phyloP scores from a whole-genome alignment of 352 stramenopile species.

The Pythium rishiriense region DNA sequence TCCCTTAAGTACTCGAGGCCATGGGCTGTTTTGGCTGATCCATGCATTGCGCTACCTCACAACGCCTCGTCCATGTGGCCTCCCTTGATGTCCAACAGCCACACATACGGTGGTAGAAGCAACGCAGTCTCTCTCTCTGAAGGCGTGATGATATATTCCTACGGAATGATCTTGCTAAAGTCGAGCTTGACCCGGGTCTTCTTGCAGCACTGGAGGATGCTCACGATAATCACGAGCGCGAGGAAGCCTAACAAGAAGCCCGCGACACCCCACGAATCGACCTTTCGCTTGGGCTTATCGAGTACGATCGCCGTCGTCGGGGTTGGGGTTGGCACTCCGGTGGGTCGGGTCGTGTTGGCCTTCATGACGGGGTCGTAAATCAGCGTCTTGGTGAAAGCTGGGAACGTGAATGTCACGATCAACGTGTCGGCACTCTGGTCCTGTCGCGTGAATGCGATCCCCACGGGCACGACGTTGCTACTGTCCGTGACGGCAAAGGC shows the following conservation, averaged over 20 bases:
- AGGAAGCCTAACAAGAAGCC: conserved; percentile 15
- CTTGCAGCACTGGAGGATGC: conserved; percentile 18
- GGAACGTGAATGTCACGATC: conserved; percentile 6
- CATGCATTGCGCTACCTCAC: too few relatives aligned
- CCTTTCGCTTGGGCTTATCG: not conserved
- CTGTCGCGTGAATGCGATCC: not conserved
- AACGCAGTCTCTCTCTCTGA: too few relatives aligned
- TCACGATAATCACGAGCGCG: conserved; percentile 2
- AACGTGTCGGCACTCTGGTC: not conserved
- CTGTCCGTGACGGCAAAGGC: not conserved
- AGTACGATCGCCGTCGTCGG: not conserved
- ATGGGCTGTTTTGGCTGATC: too few relatives aligned
- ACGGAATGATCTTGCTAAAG: conserved; percentile 22
- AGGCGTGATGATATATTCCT: too few relatives aligned
- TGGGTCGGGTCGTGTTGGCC: not conserved
- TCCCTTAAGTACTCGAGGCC: too few relatives aligned
- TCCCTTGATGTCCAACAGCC: too few relatives aligned
- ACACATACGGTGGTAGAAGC: too few relatives aligned
- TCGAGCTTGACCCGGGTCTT: conserved; percentile 15
- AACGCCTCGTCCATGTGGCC: too few relatives aligned
- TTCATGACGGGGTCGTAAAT: conserved; percentile 11
- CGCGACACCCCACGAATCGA: conserved; percentile 9
- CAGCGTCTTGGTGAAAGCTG: conserved; percentile 1
- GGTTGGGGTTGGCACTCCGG: not conserved
- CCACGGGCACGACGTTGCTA: not conserved